Percentiles rank a stretch among this genome's conserved stretches.
These are phyloP conservation scores for Cryptosporidium muris DNA, from an alignment of 169 alveolate genomes.

Conservation along the genomic window DNA sequence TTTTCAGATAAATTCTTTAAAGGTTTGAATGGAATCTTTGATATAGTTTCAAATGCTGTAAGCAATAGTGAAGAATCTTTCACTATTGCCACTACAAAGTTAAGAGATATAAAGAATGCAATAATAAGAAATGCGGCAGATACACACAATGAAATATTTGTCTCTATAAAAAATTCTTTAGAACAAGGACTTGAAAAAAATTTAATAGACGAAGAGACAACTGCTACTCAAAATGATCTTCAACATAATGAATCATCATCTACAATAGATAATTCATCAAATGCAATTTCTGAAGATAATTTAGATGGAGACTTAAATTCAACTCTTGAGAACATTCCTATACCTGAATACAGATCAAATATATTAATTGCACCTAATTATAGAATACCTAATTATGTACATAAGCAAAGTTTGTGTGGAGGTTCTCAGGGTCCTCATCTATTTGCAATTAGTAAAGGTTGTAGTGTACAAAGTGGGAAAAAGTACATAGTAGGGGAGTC, in stretches of 20 bases:
- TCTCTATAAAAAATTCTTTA: background rate
- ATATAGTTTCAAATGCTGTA: constrained; percentile 37
- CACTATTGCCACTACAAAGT: constrained; percentile 18
- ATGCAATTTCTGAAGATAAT: background rate
- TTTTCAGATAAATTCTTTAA: constrained; percentile 24
- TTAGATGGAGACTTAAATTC: constrained; percentile 11
- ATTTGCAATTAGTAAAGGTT: constrained; percentile 21
- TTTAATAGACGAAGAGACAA: background rate
- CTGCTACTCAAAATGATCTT: background rate
- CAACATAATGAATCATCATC: background rate
- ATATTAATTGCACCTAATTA: constrained; percentile 24
- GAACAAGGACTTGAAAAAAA: background rate
- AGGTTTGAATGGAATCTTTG: constrained; percentile 28
- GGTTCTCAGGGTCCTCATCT: constrained; percentile 62
- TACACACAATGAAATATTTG: background rate
- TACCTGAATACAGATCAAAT: constrained; percentile 49
- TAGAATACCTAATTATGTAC: constrained; percentile 48
- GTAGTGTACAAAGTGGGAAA: background rate
- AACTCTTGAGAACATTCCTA: constrained; percentile 1
- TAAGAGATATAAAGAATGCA: constrained; percentile 17
- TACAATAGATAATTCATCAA: background rate
- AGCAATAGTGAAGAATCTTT: constrained; percentile 11
- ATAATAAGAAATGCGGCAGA: background rate
- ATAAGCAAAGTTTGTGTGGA: constrained; percentile 35
- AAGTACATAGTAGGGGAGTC: no score